Percentiles rank a stretch among this genome's conserved stretches.
Conservation (phyloP, 495 filamentous ascomycete genomes). For the Elasticomyces elasticus region DNA sequence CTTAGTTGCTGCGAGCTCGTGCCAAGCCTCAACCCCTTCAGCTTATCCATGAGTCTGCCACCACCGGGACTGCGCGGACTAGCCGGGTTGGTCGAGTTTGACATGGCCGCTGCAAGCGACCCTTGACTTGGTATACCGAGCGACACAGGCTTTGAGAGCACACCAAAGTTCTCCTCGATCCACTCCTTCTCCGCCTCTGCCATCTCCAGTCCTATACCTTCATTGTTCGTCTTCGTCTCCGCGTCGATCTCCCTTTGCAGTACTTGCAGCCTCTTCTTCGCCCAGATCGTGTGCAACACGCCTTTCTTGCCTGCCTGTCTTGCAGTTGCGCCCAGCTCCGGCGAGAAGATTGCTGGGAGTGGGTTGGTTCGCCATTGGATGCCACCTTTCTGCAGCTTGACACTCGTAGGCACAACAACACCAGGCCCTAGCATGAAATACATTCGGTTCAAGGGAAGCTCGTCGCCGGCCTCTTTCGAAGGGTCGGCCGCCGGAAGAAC, state of each 20-base stretch:
- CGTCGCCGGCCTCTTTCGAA: background rate
- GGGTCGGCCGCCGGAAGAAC: slow-evolving; percentile 51
- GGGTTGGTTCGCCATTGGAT: slow-evolving; percentile 50
- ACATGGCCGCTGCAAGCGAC: slow-evolving; percentile 24
- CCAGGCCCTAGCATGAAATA: slow-evolving; percentile 67
- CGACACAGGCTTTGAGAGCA: slow-evolving; percentile 32
- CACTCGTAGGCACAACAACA: slow-evolving; percentile 52
- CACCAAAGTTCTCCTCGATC: slow-evolving; percentile 70
- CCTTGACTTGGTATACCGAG: slow-evolving; percentile 19
- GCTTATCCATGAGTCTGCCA: slow-evolving; percentile 62
- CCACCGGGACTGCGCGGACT: slow-evolving; percentile 45
- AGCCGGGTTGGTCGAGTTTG: slow-evolving; percentile 32
- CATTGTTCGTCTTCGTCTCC: slow-evolving; percentile 50
- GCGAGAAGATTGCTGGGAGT: slow-evolving; percentile 70
- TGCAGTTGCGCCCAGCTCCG: slow-evolving; percentile 54
- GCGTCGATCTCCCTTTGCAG: slow-evolving; percentile 32
- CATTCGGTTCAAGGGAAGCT: slow-evolving; percentile 42
- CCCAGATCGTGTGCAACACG: slow-evolving; percentile 76
- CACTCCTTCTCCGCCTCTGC: slow-evolving; percentile 68
- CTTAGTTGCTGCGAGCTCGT: slow-evolving; percentile 39
- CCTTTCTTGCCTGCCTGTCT: slow-evolving; percentile 62
- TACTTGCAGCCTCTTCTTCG: slow-evolving; percentile 60
- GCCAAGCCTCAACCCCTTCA: slow-evolving; percentile 63
- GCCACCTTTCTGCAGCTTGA: slow-evolving; percentile 44
- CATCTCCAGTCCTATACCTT: slow-evolving; percentile 73